Evolutionary conservation across 345 rosid genomes (phyloP), one percentile per base, ranked within the genome.

Genomic region (Physaria fendleri): DNA sequence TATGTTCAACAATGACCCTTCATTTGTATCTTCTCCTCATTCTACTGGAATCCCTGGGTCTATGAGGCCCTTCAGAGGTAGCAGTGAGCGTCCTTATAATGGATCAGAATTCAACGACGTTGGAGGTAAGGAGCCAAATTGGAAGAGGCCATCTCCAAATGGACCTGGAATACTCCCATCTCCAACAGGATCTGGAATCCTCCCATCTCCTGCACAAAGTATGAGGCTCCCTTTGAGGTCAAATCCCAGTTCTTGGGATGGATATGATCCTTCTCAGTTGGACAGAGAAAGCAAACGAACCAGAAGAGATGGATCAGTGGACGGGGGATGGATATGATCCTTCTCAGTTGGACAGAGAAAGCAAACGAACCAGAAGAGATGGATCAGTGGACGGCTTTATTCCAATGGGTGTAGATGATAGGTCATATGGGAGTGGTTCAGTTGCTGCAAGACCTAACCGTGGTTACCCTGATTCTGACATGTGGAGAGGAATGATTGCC

Each of bases 271-370:
- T 22, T 72, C 53, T 64, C 88, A 80, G 56, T 43, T 77, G 51
- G 87, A 79, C 37, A 83, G 91, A 65, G 92, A 83, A 44, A 32
- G 80, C 37, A 94, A 94, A 72, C 78, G 97, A 28, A 68, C 82
- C 13, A 78, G 96, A 69, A 71, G 85, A 59, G 99, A 90, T 62
- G 67, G 71, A 66, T 56, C 80, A n/a, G n/a, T n/a, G n/a, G n/a
- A n/a, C n/a, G n/a, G n/a, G 95, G 95, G 95, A 89, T 71, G 83
- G 78, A 28, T 77, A 76, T 62, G 95, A 94, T 58, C 80, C 69
- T 22, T 72, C 53, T 64, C 88, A 80, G 56, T 43, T 77, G 51
- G 87, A 79, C 37, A 83, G 91, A 65, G 92, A 83, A 44, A 32
- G 80, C 37, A 94, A 94, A 72, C 78, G 97, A 28, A 68, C 82